Conservation (phyloP, 768 basidiomycete species). For the Leccinum imitatum region DNA sequence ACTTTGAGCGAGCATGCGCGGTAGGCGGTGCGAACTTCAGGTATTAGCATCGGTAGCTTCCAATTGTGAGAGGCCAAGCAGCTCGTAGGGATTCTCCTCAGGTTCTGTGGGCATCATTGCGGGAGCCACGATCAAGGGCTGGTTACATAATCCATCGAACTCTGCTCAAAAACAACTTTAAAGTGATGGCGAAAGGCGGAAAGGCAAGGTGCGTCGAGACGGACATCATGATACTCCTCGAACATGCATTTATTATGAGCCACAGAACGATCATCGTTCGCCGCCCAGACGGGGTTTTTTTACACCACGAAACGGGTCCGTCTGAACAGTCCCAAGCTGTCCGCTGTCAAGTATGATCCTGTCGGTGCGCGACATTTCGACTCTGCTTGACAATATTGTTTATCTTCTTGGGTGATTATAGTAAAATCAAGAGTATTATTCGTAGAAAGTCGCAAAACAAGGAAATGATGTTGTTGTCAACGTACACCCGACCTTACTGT, state of each 20-base stretch:
- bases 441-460: constrained; percentile 75
- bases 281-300: constrained; percentile 89
- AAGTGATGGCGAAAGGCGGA: constrained; percentile 55
- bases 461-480: constrained; percentile 40
- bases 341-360: constrained; percentile 92
- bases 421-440: constrained; percentile 75
- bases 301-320: constrained; percentile 81
- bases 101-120: constrained; percentile 38
- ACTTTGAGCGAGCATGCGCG: constrained; percentile 79
- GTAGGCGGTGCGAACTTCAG: constrained; percentile 79
- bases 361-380: constrained; percentile 52
- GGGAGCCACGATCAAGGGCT: constrained; percentile 23
- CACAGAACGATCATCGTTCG: constrained; percentile 81
- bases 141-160: constrained; percentile 12
- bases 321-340: constrained; percentile 65
- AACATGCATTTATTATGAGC: neutral
- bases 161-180: neutral
- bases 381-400: neutral
- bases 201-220: constrained; percentile 51
- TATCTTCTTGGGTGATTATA: constrained; percentile 25
- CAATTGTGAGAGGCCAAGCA: constrained; percentile 50
- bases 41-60: constrained; percentile 59
- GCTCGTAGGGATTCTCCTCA: constrained; percentile 71
- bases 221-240: neutral
- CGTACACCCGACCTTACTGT: neutral